These are phyloP conservation scores for Jimgerdemannia lactiflua DNA, from an alignment of 192 early-diverging fungal genomes.

Conservation along the genomic window DNA sequence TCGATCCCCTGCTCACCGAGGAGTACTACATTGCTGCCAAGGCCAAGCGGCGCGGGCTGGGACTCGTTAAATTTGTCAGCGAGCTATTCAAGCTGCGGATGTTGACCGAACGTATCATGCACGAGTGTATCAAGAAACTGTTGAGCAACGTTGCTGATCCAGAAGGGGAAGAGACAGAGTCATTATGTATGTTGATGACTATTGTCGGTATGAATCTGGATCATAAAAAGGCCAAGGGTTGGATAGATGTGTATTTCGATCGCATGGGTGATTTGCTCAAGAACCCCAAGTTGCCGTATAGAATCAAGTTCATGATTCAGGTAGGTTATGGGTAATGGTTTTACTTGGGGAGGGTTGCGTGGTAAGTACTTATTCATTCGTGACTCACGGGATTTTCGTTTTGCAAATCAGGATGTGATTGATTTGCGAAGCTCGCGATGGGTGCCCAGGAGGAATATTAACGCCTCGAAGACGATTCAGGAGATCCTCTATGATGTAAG, in stretches of 20 bases:
- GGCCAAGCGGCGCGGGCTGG: slow-evolving; percentile 93
- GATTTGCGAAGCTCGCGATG: slow-evolving; percentile 77
- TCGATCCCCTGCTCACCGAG: slow-evolving; percentile 62
- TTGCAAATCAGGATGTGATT: slow-evolving; percentile 71
- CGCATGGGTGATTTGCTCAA: slow-evolving; percentile 76
- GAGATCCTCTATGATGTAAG: slow-evolving; percentile 74
- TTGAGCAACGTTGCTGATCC: slow-evolving; percentile 67
- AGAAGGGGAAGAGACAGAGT: slow-evolving; percentile 96
- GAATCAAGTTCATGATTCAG: slow-evolving; percentile 87
- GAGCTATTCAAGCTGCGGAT: slow-evolving; percentile 91
- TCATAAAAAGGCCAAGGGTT: slow-evolving; percentile 37
- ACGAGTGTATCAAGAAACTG: slow-evolving; percentile 84
- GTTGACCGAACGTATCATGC: slow-evolving; percentile 95
- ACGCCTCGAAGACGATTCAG: slow-evolving; percentile 85
- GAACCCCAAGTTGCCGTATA: slow-evolving; percentile 64
- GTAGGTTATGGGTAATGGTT: background rate
- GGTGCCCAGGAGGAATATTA: slow-evolving; percentile 55
- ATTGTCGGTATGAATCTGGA: slow-evolving; percentile 88
- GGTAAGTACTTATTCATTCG: background rate
- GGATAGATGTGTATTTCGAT: slow-evolving; percentile 87
- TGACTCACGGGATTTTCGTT: background rate
- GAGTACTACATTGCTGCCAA: slow-evolving; percentile 85
- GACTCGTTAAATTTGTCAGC: slow-evolving; percentile 92
- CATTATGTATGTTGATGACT: slow-evolving; percentile 85
- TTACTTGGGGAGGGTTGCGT: background rate